Evolutionary conservation across 108 stramenopile species (phyloP), one percentile per base, ranked within the genome.

Genomic region (Cyclotella baltica): DNA sequence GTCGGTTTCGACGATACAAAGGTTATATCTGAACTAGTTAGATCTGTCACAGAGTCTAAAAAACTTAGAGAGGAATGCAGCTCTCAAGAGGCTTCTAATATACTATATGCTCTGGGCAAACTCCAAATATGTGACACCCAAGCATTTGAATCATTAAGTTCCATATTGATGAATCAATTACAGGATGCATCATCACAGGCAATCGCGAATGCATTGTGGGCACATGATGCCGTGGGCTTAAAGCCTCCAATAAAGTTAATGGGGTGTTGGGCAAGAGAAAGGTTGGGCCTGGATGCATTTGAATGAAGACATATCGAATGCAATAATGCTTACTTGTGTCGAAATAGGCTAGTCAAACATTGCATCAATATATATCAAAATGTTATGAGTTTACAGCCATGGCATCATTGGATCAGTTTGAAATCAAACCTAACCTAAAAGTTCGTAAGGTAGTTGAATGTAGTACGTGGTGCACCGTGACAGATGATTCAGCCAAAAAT

Each of bases 161-260:
- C 33, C 3, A 62, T 76, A 6, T 77, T 93, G 62, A 80, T 86
- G 63, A 67, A 55, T 43, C 63, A 80, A 18, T 65, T 89, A 15
- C 85, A 88, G 2, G 57, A 80, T 6, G 76, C 88, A 4, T 88
- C 80, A 43, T 83, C 90, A 16, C 89, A 90, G 69, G 76, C 88
- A 6, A 81, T 93, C 31, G 85, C 89, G 2, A 90, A 90, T 67
- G 81, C 85, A 16, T 67, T 93, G 0, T 90, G 89, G 92, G 92
- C 89, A 3, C 84, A 87, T 75, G 65, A 78, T 34, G 58, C 72
- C 0, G 81, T 88, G 4, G 64, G 72, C 22, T 56, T 89, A 16
- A 23, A 52, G 25, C 79, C 87, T 16, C 88, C 89, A 18, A 62
- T 56, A 51, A 67, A 87, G 30, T 72, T 93, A 34, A 61, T 93